phyloP scores from a whole-genome alignment of 768 basidiomycete species.

The Lactifluus echinatus region DNA sequence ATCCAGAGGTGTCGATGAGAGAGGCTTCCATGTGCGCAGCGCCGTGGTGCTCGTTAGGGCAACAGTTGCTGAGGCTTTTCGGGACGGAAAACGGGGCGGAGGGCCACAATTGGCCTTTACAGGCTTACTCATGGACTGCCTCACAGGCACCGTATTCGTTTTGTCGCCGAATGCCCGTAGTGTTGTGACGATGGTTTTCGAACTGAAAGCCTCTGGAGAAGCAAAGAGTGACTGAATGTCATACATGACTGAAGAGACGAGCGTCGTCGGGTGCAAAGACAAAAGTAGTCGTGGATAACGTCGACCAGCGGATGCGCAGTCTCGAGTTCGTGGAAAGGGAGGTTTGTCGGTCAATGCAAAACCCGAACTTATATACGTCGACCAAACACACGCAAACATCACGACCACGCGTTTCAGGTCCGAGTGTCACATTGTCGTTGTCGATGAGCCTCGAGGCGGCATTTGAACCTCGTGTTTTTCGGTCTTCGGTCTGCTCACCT shows the following conservation, averaged over 20 bases:
- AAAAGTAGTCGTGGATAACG: constrained; percentile 1
- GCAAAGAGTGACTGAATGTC: constrained; percentile 11
- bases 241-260: constrained; percentile 6
- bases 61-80: constrained; percentile 16
- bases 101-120: neutral
- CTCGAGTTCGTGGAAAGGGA: neutral
- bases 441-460: neutral
- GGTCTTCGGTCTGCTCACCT: neutral
- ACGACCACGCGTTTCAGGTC: neutral
- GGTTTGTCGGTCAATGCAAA: neutral
- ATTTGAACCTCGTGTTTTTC: neutral
- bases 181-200: constrained; percentile 6
- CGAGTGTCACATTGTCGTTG: neutral
- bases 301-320: constrained; percentile 11
- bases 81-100: constrained; percentile 10
- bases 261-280: constrained; percentile 1
- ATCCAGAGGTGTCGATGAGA: neutral
- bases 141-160: constrained; percentile 8
- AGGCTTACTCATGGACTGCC: neutral
- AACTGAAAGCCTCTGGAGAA: constrained; percentile 7
- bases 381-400: constrained; percentile 14
- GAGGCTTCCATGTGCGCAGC: constrained; percentile 7
- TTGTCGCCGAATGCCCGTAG: constrained; percentile 15
- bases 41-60: constrained; percentile 16
- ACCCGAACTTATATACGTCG: constrained; percentile 7